Percentiles rank a stretch among this genome's conserved stretches.
These are phyloP conservation scores for Hymenotorrendiella dingleyae DNA, from an alignment of 2,329 filamentous ascomycete species.

Conservation along the genomic window DNA sequence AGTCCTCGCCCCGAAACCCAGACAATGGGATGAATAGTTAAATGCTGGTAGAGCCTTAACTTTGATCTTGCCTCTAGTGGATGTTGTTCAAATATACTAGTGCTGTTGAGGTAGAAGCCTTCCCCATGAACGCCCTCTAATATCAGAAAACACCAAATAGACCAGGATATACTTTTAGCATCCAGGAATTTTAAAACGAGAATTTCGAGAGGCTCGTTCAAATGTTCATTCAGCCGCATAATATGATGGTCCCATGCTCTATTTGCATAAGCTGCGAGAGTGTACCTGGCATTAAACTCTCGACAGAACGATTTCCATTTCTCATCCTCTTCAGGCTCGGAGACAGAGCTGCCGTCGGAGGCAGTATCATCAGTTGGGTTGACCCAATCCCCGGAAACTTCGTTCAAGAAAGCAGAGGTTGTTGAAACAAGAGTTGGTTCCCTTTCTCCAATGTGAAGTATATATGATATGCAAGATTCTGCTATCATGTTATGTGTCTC, in stretches of 20 bases:
- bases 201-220: too few species aligned
- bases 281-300: not conserved
- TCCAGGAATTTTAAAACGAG: too few species aligned
- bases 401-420: too few species aligned
- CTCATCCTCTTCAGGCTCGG: not conserved
- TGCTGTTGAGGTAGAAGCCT: too few species aligned
- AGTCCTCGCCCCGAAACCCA: not conserved
- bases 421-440: too few species aligned
- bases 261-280: too few species aligned
- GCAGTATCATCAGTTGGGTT: not conserved
- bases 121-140: not conserved
- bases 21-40: not conserved
- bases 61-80: too few species aligned
- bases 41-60: not conserved
- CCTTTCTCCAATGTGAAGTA: too few species aligned
- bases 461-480: not conserved
- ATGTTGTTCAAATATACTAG: too few species aligned
- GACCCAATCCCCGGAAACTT: too few species aligned
- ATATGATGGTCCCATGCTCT: too few species aligned
- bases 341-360: not conserved
- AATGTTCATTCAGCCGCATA: too few species aligned
- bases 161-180: not conserved
- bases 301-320: not conserved
- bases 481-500: not conserved
- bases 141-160: not conserved